Conservation (phyloP, 2,329 filamentous ascomycete species). For the Colletotrichum euphorbiae region DNA sequence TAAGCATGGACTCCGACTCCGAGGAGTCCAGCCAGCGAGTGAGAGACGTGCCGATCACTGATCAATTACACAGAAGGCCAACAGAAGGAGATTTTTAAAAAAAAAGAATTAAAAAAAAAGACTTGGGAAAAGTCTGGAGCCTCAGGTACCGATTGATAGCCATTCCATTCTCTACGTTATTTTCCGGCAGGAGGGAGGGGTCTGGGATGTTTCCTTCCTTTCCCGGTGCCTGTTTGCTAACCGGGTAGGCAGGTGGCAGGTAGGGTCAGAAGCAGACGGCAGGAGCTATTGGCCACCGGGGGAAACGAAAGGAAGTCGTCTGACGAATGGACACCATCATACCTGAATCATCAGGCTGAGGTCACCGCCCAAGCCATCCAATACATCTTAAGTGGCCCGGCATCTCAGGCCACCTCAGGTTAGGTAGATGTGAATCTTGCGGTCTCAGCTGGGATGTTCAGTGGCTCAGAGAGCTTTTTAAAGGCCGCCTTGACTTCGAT, state of each 20-base stretch:
- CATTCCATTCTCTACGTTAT: background rate
- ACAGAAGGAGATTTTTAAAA: too few species aligned
- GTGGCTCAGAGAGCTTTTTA: slow-evolving; percentile 13
- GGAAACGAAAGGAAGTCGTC: background rate
- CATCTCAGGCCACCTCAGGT: background rate
- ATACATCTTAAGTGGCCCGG: background rate
- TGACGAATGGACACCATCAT: background rate
- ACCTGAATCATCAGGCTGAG: slow-evolving; percentile 4
- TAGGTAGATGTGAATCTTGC: slow-evolving; percentile 8
- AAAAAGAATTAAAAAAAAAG: background rate
- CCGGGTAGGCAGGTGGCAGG: too few species aligned
- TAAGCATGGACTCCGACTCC: too few species aligned
- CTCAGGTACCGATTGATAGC: background rate
- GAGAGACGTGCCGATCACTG: slow-evolving; percentile 23
- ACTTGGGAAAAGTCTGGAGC: background rate
- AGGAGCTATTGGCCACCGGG: background rate
- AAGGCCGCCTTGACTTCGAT: slow-evolving; percentile 10
- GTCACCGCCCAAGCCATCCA: slow-evolving; percentile 27
- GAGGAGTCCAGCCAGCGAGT: background rate
- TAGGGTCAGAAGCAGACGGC: background rate
- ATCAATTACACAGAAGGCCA: slow-evolving; percentile 14
- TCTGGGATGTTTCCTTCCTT: background rate
- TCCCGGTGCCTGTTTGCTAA: background rate
- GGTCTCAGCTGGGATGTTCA: slow-evolving; percentile 19
- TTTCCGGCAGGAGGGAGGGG: too few species aligned